Base-by-base conservation (phyloP, 2,329 filamentous ascomycete species). In the Chaetomium globosum region DNA sequence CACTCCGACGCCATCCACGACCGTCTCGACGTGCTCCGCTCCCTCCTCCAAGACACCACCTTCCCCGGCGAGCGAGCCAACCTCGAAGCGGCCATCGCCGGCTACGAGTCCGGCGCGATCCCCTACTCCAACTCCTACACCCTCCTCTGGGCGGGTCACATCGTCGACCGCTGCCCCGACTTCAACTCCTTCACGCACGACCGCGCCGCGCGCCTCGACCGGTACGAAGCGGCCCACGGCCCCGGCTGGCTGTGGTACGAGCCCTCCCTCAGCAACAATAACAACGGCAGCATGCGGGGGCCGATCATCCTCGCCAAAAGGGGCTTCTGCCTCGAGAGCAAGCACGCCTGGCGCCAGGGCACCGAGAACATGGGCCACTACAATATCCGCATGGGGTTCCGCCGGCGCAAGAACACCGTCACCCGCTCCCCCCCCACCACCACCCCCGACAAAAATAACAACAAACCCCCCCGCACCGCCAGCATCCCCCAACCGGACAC, bases 211-310 rank as follows among this genome's bases (percentile, higher is more conserved):
- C 75, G 79, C 28, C 74, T 82, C 12, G 77, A 79, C 63, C 73
- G 71, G 1, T 82, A 81, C 62, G 70, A 57, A 43, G 71, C 68
- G 4, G 52, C 67, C 12, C 66, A 79, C 67, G 80, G 80, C 2
- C 70, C 73, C 0, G 79, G 79, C 9, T 81, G 78, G 77, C 74
- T 82, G 13, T 83, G 80, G 80, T 79, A 78, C 61, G 80, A 82
- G 65, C 76, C 77, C 3, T 80, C 80, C 0, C 71, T 82, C 2
- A 43, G 68, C 72, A n/a, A 16, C 39, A 43, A 5, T 13, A 51
- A 67, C 21, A 63, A 72, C 26, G 71, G 73, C 12, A 54, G 65
- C 28, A 57, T 55, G 19, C 69, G 31, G 2, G 68, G 58, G 1
- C 60, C 68, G 2, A 49, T 55, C 6, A 63, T 68, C 21, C 48